These are phyloP conservation scores for Epichloe sp. DNA, from an alignment of 2,329 filamentous ascomycete species.

Conservation along the genomic window DNA sequence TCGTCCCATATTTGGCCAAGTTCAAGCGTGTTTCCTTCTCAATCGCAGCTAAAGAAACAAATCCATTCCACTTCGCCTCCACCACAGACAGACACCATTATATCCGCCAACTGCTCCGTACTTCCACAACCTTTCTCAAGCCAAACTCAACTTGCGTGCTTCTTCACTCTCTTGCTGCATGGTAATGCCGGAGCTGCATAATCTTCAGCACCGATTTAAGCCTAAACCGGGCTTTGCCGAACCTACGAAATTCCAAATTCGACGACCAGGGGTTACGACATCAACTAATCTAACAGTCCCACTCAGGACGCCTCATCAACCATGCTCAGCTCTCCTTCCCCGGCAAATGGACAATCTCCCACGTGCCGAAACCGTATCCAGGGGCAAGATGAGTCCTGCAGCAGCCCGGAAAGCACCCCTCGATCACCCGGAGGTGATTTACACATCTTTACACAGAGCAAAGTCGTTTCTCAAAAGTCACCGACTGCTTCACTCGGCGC, in stretches of 20 bases:
- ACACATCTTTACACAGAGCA: not conserved
- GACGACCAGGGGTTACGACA: conserved; percentile 1
- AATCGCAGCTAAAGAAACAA: not conserved
- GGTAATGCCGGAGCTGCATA: not conserved
- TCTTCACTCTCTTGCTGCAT: not conserved
- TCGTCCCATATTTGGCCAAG: not conserved
- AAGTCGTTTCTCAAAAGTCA: not conserved
- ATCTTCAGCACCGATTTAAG: not conserved
- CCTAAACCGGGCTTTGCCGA: not conserved
- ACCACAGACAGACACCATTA: not conserved
- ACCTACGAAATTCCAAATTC: not conserved
- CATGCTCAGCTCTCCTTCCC: conserved; percentile 13
- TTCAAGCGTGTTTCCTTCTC: not conserved
- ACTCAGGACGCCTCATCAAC: conserved; percentile 7
- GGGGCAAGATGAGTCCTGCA: conserved; percentile 4
- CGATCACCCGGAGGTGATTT: not conserved
- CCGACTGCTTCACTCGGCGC: not conserved
- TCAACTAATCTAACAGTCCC: conserved; percentile 8
- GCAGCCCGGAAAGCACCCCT: not conserved
- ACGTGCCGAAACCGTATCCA: conserved; percentile 3
- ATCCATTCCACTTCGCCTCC: not conserved
- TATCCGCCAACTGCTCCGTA: too few species aligned
- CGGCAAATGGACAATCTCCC: not conserved
- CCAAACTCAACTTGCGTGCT: not conserved
- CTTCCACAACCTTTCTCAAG: too few species aligned